Evolutionary conservation across 2,329 filamentous ascomycete genomes (phyloP), one percentile per base, ranked within the genome.

Genomic region (Penicillium frequentans): DNA sequence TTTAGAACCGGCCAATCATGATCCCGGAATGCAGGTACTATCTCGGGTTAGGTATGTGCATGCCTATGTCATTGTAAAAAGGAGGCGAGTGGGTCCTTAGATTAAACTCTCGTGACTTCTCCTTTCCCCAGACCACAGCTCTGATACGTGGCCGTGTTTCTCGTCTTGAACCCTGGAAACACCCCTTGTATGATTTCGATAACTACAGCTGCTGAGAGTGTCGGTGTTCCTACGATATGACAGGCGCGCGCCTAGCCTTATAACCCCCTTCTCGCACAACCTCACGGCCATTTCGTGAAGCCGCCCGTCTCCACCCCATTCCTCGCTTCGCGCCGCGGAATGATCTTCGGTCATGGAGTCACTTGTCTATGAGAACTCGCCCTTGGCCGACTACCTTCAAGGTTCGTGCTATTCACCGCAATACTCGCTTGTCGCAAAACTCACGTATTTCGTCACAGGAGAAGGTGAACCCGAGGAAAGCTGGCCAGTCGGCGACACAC

Each of bases 251-350:
- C 58, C 86, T 86, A 55, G 93, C 90, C 45, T 87, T 97, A 55
- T 86, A 91, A 68, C 93, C 3, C 68, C 91, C 93, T 3, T 96
- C 77, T 96, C 97, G 84, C 97, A 97, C 84, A 97, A 97, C 82
- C 96, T 96, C 76, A 87, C 47, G 48, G 48, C 16, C 54, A 46
- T 47, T 59, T 58, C 55, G 49, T 24, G 45, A 54, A 49, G 50
- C 54, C 59, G 33, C 53, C 55, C 53, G 29, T 56, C 56, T 64
- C 64, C 63, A 47, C 54, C 56, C 52, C 51, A 60, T 62, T 59
- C 52, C 49, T 57, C 52, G 37, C 56, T 42, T 48, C 48, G 23
- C 47, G 31, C 49, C 47, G 39, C 67, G 70, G 70, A 65, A 73
- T 74, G 73, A 66, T 63, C 61, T 58, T 57, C 59, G 64, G 75